A percentile compares a stretch with the other conserved stretches of the same genome.
phyloP scores from a whole-genome alignment of 2,329 filamentous ascomycete species.

The Talaromyces verruculosus region DNA sequence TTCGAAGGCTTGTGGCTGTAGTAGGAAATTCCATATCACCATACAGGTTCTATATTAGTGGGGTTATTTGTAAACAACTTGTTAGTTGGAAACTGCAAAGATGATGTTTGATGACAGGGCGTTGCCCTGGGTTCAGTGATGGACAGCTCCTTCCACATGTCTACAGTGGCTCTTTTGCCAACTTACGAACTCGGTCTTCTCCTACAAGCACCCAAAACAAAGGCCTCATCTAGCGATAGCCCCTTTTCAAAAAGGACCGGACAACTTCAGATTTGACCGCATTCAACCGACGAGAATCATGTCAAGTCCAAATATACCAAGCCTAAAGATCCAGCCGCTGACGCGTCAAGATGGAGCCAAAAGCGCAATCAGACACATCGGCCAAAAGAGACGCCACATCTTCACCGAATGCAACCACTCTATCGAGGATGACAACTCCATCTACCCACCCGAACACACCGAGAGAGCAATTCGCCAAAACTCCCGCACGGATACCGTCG shows the following conservation, averaged over 20 bases:
- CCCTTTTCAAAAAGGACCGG: not conserved
- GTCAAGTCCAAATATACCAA: not conserved
- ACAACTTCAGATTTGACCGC: too few species aligned
- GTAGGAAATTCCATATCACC: not conserved
- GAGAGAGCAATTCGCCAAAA: not conserved
- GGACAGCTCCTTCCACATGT: not conserved
- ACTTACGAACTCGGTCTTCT: not conserved
- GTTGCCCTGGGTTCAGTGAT: not conserved
- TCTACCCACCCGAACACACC: constrained; percentile 17
- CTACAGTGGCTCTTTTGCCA: not conserved
- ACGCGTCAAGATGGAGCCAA: not conserved
- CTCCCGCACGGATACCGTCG: not conserved
- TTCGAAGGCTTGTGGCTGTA: not conserved
- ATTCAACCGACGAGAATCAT: not conserved
- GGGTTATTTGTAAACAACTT: not conserved
- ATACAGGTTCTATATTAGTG: not conserved
- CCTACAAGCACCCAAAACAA: not conserved
- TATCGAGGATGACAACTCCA: constrained; percentile 14
- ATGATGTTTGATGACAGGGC: not conserved
- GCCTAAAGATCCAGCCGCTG: not conserved
- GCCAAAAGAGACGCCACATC: constrained; percentile 1
- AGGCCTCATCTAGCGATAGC: not conserved
- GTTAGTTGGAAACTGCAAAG: not conserved
- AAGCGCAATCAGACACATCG: not conserved
- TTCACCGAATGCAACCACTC: constrained; percentile 13